Evolutionary conservation across 139 green algal species (phyloP).

Genomic region (Zygnema circumcarinatum): DNA sequence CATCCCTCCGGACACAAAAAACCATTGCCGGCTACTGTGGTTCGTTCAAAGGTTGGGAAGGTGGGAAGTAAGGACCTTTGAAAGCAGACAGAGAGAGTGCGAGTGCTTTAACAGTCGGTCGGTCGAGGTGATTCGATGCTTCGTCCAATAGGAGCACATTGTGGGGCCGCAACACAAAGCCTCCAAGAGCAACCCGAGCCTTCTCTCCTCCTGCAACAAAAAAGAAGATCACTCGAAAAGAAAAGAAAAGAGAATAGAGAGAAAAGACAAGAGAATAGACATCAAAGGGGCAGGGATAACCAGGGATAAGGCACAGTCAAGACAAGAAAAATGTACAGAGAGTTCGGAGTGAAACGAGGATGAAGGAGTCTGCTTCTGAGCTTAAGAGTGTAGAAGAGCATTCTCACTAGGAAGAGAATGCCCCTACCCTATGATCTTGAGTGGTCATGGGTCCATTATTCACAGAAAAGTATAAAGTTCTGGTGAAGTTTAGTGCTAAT

Average conservation of each 20-base stretch:
- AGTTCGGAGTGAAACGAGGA: neutral
- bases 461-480: neutral
- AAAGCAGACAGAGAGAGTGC: slow-evolving; percentile 52
- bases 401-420: neutral
- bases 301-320: neutral
- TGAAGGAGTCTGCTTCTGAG: neutral
- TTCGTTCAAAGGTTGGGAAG: neutral
- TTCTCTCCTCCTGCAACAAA: slow-evolving; percentile 61
- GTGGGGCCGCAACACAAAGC: slow-evolving; percentile 72
- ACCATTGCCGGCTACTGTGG: neutral
- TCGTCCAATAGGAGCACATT: slow-evolving; percentile 83
- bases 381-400: neutral
- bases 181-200: slow-evolving; percentile 74
- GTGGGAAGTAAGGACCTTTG: slow-evolving; percentile 5
- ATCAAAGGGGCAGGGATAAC: neutral
- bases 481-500: neutral
- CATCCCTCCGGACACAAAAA: too few species aligned
- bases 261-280: neutral
- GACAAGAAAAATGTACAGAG: neutral
- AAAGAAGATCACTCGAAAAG: neutral
- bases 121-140: slow-evolving; percentile 80
- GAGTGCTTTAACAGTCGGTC: slow-evolving; percentile 70
- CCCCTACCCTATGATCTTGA: neutral
- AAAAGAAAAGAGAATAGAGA: neutral
- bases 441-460: neutral